phyloP scores from a whole-genome alignment of 768 basidiomycete genomes.

The Punctularia strigosozonata region DNA sequence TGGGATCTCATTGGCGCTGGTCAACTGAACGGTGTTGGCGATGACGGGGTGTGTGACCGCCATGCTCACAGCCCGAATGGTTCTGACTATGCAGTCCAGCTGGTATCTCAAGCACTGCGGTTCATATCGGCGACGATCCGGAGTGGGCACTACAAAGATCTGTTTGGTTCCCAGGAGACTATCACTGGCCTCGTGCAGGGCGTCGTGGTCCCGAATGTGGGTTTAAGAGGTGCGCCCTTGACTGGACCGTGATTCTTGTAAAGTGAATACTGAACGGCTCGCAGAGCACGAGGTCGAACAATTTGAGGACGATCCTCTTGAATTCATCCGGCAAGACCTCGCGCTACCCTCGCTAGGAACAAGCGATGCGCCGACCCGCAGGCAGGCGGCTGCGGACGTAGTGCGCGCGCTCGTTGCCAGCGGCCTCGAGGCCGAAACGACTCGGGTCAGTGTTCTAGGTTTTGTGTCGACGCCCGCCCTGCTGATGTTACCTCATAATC shows the following conservation, averaged over 20 bases:
- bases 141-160: slow-evolving; percentile 64
- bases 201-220: slow-evolving; percentile 90
- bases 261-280: neutral
- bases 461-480: too few species aligned
- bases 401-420: slow-evolving; percentile 78
- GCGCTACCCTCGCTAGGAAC: slow-evolving; percentile 40
- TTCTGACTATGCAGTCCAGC: slow-evolving; percentile 23
- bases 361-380: slow-evolving; percentile 69
- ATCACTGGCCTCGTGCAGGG: slow-evolving; percentile 77
- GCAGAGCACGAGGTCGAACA: slow-evolving; percentile 82
- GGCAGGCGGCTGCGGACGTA: slow-evolving; percentile 94
- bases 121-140: slow-evolving; percentile 92
- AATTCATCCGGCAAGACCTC: slow-evolving; percentile 84
- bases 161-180: slow-evolving; percentile 76
- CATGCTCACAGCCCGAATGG: neutral
- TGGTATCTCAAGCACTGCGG: slow-evolving; percentile 82
- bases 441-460: too few species aligned
- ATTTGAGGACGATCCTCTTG: slow-evolving; percentile 95
- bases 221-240: slow-evolving; percentile 42
- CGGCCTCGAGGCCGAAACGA: slow-evolving; percentile 78
- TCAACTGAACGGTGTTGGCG: slow-evolving; percentile 53
- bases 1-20: slow-evolving; percentile 79
- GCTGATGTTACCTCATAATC: too few species aligned
- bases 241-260: neutral
- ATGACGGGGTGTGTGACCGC: slow-evolving; percentile 50